Evolutionary conservation across 2,329 filamentous ascomycete species (phyloP), one percentile per base, ranked within the genome.

Genomic region (Samsoniella hepiali): DNA sequence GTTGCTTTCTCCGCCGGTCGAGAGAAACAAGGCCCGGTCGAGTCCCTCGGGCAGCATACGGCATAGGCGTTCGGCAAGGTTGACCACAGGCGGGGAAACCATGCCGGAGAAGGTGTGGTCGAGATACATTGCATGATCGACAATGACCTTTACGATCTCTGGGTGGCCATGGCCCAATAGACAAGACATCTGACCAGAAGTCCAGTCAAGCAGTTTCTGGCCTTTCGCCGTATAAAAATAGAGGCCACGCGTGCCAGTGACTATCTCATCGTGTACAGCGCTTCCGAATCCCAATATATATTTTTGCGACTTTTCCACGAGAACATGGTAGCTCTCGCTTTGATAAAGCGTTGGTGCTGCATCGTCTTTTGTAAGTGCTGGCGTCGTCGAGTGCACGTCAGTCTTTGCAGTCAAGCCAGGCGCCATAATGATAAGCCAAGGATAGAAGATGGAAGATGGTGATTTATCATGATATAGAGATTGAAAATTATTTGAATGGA

Each of bases 21-120:
- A 83, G 10, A 86, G 75, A 67, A 88, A 87, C 69, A 86, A 81
- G 0, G 84, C 79, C 65, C 83, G 82, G 64, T 84, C 80, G 0
- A 88, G 73, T 0, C 77, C 78, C 0, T 71, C 68, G 0, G 84
- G 84, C 2, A 85, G 76, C 2, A 82, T 69, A 1, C 72, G 71
- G 17, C 79, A 81, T 5, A 88, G 74, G 1, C 81, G 77, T 66
- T 83, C 78, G 0, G 78, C 83, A 0, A 87, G 76, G n/a, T 78
- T 74, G 17, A 88, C 74, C 0, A 88, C 85, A 0, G 85, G 85
- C 1, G 79, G 78, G 1, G 79, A 82, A 2, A 87, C 71, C 84
- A 88, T 88, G 60, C 80, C 80, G 31, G 79, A 84, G 72, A 86
- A 82, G 9, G 87, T 77, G 67, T 88, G 84, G 66, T 88, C 85